phyloP scores from a whole-genome alignment of 129 eudicot species.

The Arctium minus region DNA sequence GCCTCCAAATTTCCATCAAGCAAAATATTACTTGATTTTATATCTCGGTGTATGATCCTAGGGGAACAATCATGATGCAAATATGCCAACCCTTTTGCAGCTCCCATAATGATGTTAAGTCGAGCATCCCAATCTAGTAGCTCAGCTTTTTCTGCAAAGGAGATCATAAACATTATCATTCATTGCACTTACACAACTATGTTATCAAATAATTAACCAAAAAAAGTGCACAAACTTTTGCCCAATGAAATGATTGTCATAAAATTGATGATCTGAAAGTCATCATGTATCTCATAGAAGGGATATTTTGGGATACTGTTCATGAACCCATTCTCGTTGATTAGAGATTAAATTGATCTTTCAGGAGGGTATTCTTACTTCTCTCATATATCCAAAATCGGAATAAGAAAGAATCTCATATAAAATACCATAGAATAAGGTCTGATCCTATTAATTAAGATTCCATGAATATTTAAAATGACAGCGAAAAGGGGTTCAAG shows the following conservation, averaged over 20 bases:
- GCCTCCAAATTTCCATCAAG: constrained; percentile 97
- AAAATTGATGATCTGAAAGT: background rate
- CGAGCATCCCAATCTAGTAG: constrained; percentile 91
- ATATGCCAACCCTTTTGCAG: constrained; percentile 95
- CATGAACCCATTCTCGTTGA: background rate
- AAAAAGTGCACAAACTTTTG: background rate
- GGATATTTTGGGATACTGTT: background rate
- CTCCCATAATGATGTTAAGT: constrained; percentile 82
- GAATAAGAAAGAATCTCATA: no score
- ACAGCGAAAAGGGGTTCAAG: no score
- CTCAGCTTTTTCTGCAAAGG: constrained; percentile 70
- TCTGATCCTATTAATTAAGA: no score
- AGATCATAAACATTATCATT: background rate
- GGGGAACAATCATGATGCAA: constrained; percentile 99
- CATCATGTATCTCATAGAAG: background rate
- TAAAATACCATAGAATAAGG: no score
- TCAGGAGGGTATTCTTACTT: no score
- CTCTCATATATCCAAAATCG: background rate
- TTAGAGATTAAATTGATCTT: background rate
- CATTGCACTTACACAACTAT: constrained; percentile 1
- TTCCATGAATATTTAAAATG: no score
- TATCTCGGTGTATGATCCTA: constrained; percentile 92
- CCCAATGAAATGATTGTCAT: background rate
- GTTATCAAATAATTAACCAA: constrained; percentile 1
- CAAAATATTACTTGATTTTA: constrained; percentile 95